Base-by-base conservation (phyloP, 2,329 filamentous ascomycete genomes). In the Neonectria sp. region DNA sequence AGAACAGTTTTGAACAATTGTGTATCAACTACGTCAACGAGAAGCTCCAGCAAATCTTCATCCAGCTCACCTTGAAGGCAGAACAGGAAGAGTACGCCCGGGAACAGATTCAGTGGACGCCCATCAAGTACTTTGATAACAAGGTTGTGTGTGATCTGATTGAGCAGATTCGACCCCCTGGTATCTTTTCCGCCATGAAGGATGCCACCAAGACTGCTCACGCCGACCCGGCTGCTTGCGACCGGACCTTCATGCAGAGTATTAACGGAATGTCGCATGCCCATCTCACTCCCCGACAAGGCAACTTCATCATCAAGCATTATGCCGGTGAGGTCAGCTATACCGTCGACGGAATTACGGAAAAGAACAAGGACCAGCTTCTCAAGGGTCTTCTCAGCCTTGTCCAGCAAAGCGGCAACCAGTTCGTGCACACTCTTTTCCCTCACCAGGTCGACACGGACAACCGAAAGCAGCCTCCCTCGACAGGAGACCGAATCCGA, bases 21-120 rank as follows among this genome's bases (percentile, higher is more conserved):
- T 99, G 96, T 83, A 99, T 99, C 87, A 99, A 99, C 85, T 99
- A 98, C 78, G 97, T 98, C 78, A 99, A 99, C 82, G 96, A 99
- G 83, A 99, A 99, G 82, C 86, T 99, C 65, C 96, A 99, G 82
- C 96, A 99, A 79, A 98, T 99, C 76, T 99, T 99, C 79, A 99
- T 99, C 74, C 96, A 99, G 81, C 86, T 99, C 75, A 99, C 96
- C 0, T 83, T 99, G 69, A 97, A 97, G 85, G 92, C 96, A 0
- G 96, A 99, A 80, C 96, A 99, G 83, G 96, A 99, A 75, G 96
- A 99, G 80, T 99, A 99, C 77, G 94, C 93, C 17, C 88, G 93
- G 55, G 96, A 99, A 81, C 92, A 98, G 85, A 99, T 99, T 78
- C 91, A 97, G 79, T 99, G 96, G 96, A 98, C 95, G 0, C 96